These are phyloP conservation scores for Ganoderma sinense DNA, from an alignment of 1,284 basidiomycete genomes.

Conservation along the genomic window DNA sequence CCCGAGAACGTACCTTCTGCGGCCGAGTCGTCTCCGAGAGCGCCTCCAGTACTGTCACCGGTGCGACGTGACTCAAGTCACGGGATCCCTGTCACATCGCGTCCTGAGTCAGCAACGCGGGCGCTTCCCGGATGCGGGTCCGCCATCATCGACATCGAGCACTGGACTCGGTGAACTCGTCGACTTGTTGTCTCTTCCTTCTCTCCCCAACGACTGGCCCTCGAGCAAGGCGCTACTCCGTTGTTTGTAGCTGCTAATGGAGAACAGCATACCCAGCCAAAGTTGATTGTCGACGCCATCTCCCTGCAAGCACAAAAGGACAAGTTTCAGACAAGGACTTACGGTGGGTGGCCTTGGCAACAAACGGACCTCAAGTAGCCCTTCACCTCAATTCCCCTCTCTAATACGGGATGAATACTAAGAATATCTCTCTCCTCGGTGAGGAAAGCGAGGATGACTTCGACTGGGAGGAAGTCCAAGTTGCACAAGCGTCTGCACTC, in stretches of 20 bases:
- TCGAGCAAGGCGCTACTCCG: not conserved
- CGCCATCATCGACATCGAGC: too few species aligned
- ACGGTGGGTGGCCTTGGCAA: not conserved
- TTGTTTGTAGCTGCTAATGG: not conserved
- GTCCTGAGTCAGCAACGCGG: constrained; percentile 26
- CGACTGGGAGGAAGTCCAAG: constrained; percentile 53
- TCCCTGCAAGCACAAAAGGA: not conserved
- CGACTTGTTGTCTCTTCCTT: not conserved
- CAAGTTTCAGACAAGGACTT: not conserved
- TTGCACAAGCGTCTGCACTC: constrained; percentile 32
- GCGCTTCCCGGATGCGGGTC: too few species aligned
- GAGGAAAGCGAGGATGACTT: constrained; percentile 50
- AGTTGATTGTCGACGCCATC: too few species aligned
- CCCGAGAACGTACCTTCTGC: too few species aligned
- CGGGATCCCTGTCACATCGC: constrained; percentile 19
- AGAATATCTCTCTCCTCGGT: constrained; percentile 26
- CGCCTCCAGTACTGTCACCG: not conserved
- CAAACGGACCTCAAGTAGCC: not conserved
- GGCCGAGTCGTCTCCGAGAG: too few species aligned
- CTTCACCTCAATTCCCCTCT: not conserved
- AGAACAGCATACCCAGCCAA: not conserved
- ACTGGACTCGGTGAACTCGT: not conserved
- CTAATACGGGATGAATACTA: constrained; percentile 13
- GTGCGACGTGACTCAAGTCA: constrained; percentile 13
- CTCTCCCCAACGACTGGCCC: not conserved